Evolutionary conservation across 148 eudicot species (phyloP), one percentile per base, ranked within the genome.

Genomic region (Mesembryanthemum crystallinum): DNA sequence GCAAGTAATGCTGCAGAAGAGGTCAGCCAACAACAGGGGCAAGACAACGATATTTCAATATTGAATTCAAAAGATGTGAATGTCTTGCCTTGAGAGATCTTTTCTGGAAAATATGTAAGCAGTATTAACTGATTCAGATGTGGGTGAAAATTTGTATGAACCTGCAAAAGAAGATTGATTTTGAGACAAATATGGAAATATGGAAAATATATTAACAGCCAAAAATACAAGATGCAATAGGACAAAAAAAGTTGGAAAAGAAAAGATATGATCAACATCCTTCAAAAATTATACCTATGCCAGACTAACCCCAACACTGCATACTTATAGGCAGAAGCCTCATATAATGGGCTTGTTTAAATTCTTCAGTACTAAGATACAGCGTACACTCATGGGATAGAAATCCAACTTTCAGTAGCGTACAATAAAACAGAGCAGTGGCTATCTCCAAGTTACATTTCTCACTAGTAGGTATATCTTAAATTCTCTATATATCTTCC

Each of bases 21-120:
- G 60, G 35, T 17, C 72, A 67, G 28, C 9, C 0, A 18, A 45
- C 47, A 62, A 12, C 10, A 12, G 14, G 8, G 37, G 37, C 66
- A 62, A 62, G 37, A 27, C 2, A 62, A 62, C 9, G 27, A 1
- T 0, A 57, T 7, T 70, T 21, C 32, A 21, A 20, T 23, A 47
- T 21, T 35, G 28, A 52, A 27, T 23, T 49, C 4, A 69, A 63
- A 54, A 62, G 37, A 62, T 35, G 72, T 39, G 24, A 37, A 55
- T 77, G 35, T 68, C 89, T 70, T 85, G 74, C 99, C 97, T 96
- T 67, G 98, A 88, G 57, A 96, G 87, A 85, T 96, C 98, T 71
- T 89, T 88, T 76, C 99, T 87, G 55, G 97, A 86, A 77, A 96
- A 90, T 37, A 89, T 80, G 70, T 91, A 92, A 66, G 91, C 88